Conservation (phyloP, 345 rosid species). For the Alliaria petiolata region DNA sequence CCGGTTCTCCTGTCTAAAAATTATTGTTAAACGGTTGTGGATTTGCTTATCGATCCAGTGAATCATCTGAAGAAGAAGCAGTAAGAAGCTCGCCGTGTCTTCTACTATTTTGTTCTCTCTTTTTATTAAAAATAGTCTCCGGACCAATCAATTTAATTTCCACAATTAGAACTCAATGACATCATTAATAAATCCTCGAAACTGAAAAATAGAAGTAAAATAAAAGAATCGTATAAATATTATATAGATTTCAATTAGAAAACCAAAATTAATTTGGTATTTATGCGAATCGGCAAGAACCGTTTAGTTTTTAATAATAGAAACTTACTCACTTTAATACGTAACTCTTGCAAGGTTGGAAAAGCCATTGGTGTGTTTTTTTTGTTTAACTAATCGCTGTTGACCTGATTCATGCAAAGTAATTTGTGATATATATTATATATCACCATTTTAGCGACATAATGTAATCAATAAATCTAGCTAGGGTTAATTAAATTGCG, state of each 20-base stretch:
- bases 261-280: background rate
- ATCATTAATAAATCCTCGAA: background rate
- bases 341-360: conserved; percentile 13
- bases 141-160: background rate
- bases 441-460: background rate
- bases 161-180: background rate
- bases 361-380: background rate
- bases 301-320: background rate
- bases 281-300: background rate
- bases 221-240: background rate
- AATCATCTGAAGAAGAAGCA: too few species aligned
- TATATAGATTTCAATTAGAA: background rate
- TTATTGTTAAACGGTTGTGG: too few species aligned
- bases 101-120: too few species aligned
- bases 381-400: background rate
- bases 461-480: background rate
- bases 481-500: background rate
- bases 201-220: background rate
- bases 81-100: too few species aligned
- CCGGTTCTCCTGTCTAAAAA: too few species aligned
- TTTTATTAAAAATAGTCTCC: background rate
- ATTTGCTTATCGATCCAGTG: too few species aligned
- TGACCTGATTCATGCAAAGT: background rate
- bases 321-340: conserved; percentile 1
- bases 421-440: background rate